Percentiles rank a stretch among this genome's conserved stretches.
phyloP scores from a whole-genome alignment of 2,329 filamentous ascomycete genomes.

The Fusarium proliferatum region DNA sequence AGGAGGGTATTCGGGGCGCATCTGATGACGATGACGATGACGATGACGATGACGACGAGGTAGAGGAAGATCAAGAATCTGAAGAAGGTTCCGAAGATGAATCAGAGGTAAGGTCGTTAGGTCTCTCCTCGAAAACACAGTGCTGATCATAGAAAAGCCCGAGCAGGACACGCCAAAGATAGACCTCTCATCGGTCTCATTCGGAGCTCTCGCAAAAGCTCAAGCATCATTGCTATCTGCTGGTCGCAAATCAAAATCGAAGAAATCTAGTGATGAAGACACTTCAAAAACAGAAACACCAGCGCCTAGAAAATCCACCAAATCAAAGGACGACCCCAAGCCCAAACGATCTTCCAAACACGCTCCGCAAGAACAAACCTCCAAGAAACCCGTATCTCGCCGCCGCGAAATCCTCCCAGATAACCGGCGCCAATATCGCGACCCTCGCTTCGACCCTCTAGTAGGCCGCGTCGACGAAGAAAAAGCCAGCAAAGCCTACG shows the following conservation, averaged over 20 bases:
- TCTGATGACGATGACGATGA: slow-evolving; percentile 44
- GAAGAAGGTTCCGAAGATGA: slow-evolving; percentile 44
- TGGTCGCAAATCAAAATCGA: slow-evolving; percentile 43
- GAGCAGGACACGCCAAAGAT: slow-evolving; percentile 51
- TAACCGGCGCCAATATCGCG: slow-evolving; percentile 72
- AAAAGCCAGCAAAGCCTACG: slow-evolving; percentile 78
- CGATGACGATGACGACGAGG: slow-evolving; percentile 46
- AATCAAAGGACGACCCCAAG: slow-evolving; percentile 42
- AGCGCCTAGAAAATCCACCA: slow-evolving; percentile 51
- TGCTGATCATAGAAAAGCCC: slow-evolving; percentile 32
- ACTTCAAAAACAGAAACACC: slow-evolving; percentile 44
- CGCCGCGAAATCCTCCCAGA: slow-evolving; percentile 76
- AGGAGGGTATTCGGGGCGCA: slow-evolving; percentile 42
- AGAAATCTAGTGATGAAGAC: slow-evolving; percentile 38
- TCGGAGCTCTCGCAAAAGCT: slow-evolving; percentile 89
- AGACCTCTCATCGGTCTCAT: slow-evolving; percentile 75
- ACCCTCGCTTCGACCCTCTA: slow-evolving; percentile 87
- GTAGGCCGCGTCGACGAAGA: slow-evolving; percentile 64
- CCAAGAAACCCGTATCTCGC: slow-evolving; percentile 85
- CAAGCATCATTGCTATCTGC: slow-evolving; percentile 71
- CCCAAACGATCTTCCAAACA: slow-evolving; percentile 77
- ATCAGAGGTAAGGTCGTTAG: slow-evolving; percentile 39
- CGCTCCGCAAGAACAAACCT: slow-evolving; percentile 84
- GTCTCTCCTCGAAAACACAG: neutral
- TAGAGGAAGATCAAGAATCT: slow-evolving; percentile 31